Evolutionary conservation across 2,329 filamentous ascomycete genomes (phyloP), one percentile per base, ranked within the genome.

Genomic region (Colletotrichum camelliae): DNA sequence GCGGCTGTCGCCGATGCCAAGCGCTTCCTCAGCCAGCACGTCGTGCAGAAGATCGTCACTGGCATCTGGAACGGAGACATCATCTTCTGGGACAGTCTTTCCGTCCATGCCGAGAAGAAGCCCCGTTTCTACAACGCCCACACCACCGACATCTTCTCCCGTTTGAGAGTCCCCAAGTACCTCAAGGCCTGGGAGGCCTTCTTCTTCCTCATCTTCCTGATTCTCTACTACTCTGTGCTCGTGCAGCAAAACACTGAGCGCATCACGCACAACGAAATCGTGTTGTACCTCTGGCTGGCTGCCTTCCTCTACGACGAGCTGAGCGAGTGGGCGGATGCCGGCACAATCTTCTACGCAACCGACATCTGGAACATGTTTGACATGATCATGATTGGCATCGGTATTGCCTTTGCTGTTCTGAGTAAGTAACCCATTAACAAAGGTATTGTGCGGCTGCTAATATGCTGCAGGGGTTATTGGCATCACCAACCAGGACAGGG

Each of bases 251-350:
- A 94, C 78, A 89, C 92, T 10, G 87, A 88, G 21, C 87, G 88
- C 33, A 91, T 98, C 69, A 95, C 94, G 0, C 81, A 88, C 0
- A 87, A 93, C 21, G 96, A 98, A 82, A 85, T 93, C 3, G 81
- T 95, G 18, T 89, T 98, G 57, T 97, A 96, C 82, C 84, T 98
- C 67, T 98, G 95, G 94, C 93, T 98, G 79, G 92, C 93, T 6
- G 94, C 95, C 9, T 98, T 98, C 86, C 92, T 94, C 52, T 97
- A 97, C 81, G 96, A 98, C 79, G 96, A 96, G 84, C 87, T 97
- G 73, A 94, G 94, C 80, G 95, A 97, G 80, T 95, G 95, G 86
- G 90, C 92, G 68, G 95, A 98, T 85, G 95, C 96, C 1, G 96
- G 96, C 0, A 93, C 95, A 37, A 91, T 96, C 48, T 97, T 98